Evolutionary conservation across 768 basidiomycete species (phyloP).

Genomic region (Naganishia kalamii): DNA sequence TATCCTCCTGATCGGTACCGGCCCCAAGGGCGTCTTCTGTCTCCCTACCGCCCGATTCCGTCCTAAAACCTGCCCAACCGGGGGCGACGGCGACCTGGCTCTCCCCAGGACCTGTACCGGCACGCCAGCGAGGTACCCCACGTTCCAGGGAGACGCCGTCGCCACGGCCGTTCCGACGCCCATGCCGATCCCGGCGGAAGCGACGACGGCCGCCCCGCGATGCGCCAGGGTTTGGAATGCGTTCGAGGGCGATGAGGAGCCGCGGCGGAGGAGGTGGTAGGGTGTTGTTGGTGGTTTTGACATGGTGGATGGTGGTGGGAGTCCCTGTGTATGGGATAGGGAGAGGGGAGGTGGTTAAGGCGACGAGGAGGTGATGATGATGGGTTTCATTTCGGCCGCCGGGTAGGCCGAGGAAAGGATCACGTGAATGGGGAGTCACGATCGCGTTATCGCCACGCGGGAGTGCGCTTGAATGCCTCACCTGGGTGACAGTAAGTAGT

Average conservation of each 20-base stretch:
- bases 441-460: too few relatives aligned
- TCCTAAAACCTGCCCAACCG: background rate
- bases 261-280: constrained; percentile 1
- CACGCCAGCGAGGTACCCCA: background rate
- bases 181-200: background rate
- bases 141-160: background rate
- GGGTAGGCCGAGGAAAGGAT: too few relatives aligned
- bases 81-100: background rate
- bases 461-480: too few relatives aligned
- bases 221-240: background rate
- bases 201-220: background rate
- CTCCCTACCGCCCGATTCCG: background rate
- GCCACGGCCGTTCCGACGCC: background rate
- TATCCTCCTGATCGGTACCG: background rate
- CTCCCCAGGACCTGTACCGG: background rate
- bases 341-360: too few relatives aligned
- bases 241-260: background rate
- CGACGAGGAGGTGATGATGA: too few relatives aligned
- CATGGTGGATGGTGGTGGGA: background rate
- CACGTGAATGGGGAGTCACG: too few relatives aligned
- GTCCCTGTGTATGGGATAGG: background rate
- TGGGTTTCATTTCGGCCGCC: too few relatives aligned
- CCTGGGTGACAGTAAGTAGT: too few relatives aligned
- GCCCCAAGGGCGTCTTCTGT: background rate
- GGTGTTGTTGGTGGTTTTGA: background rate